These are phyloP conservation scores for Sporothrix protearum DNA, from an alignment of 2,329 filamentous ascomycete species.

Conservation along the genomic window DNA sequence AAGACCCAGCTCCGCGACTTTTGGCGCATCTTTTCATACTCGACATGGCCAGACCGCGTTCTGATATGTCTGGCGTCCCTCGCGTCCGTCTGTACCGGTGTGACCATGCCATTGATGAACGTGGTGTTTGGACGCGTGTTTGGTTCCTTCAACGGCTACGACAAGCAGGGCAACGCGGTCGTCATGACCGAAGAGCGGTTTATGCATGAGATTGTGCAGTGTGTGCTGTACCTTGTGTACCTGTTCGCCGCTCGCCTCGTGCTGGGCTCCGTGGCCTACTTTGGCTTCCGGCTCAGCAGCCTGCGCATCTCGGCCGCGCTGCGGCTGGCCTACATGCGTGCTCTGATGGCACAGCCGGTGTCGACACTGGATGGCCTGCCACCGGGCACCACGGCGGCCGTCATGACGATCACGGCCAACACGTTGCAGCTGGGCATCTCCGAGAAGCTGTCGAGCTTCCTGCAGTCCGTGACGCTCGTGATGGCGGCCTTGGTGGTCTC, in stretches of 20 bases:
- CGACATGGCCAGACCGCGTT: conserved; percentile 49
- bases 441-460: conserved; percentile 55
- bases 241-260: conserved; percentile 64
- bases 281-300: conserved; percentile 57
- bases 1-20: conserved; percentile 23
- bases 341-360: conserved; percentile 62
- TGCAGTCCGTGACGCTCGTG: conserved; percentile 54
- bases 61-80: conserved; percentile 46
- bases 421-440: conserved; percentile 60
- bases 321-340: conserved; percentile 60
- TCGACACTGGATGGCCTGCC: conserved; percentile 63
- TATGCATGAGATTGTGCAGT: conserved; percentile 32
- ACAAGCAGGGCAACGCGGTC: conserved; percentile 28
- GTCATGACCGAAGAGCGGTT: conserved; percentile 33
- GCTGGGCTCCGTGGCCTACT: conserved; percentile 51
- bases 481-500: conserved; percentile 52
- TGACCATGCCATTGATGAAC: conserved; percentile 59
- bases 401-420: conserved; percentile 62
- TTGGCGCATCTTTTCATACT: conserved; percentile 49
- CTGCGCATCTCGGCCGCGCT: conserved; percentile 58
- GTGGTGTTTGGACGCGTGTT: conserved; percentile 50
- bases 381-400: conserved; percentile 56
- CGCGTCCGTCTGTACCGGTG: conserved; percentile 51
- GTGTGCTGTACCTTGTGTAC: conserved; percentile 61
- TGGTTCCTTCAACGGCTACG: conserved; percentile 35